These are phyloP conservation scores for Ophiostoma tasmaniense DNA, from an alignment of 2,329 filamentous ascomycete species.

Conservation along the genomic window DNA sequence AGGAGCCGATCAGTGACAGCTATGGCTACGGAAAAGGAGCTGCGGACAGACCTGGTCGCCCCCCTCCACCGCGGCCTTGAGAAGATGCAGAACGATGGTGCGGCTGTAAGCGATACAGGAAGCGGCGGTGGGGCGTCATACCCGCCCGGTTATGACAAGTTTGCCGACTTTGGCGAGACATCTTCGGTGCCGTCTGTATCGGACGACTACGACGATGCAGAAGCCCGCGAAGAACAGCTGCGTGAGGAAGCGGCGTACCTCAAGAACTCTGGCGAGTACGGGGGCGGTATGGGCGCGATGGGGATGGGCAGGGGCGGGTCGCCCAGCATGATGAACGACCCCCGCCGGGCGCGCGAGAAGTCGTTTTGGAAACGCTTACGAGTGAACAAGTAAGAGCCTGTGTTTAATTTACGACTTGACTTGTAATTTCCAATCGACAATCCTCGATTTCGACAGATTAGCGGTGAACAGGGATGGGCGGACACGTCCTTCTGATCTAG, in stretches of 20 bases:
- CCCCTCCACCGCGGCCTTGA: constrained; percentile 28
- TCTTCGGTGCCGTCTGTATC: constrained; percentile 12
- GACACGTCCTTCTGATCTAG: neutral
- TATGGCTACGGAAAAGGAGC: constrained; percentile 20
- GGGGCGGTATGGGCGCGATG: neutral
- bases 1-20: constrained; percentile 1
- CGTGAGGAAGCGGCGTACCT: constrained; percentile 35
- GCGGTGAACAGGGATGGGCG: constrained; percentile 3
- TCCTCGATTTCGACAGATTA: neutral
- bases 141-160: constrained; percentile 21
- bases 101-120: neutral
- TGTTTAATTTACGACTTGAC: too few relatives aligned
- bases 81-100: constrained; percentile 26
- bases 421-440: too few relatives aligned
- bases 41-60: constrained; percentile 24
- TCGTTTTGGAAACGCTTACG: constrained; percentile 25
- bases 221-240: too few relatives aligned
- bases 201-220: constrained; percentile 29
- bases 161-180: constrained; percentile 15
- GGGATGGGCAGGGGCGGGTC: constrained; percentile 13
- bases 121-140: neutral
- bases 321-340: constrained; percentile 7
- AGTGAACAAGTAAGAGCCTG: constrained; percentile 20
- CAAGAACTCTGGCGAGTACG: neutral
- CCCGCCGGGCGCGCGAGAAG: constrained; percentile 19